Evolutionary conservation across 192 early-diverging fungal species (phyloP).

Genomic region (Kappamyces sp.): DNA sequence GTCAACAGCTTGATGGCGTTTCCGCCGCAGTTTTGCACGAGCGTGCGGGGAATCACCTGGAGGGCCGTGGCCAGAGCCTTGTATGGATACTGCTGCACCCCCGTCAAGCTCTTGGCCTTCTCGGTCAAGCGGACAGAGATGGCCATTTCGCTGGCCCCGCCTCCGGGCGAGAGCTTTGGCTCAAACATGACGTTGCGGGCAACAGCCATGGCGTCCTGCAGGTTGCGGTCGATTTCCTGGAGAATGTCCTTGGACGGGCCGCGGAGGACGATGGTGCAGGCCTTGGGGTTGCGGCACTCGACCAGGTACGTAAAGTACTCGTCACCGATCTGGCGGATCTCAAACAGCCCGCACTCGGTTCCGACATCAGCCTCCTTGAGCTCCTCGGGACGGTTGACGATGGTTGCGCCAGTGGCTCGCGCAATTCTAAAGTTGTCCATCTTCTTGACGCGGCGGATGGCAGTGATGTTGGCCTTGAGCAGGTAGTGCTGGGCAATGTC

Average conservation of each 20-base stretch:
- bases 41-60: constrained; percentile 96
- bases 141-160: constrained; percentile 98
- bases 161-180: constrained; percentile 88
- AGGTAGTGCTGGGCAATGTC: constrained; percentile 98
- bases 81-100: constrained; percentile 96
- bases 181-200: constrained; percentile 97
- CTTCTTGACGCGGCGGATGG: constrained; percentile 95
- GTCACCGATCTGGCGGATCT: constrained; percentile 96
- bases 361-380: constrained; percentile 95
- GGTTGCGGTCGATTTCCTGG: constrained; percentile 96
- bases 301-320: constrained; percentile 98
- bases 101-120: constrained; percentile 82
- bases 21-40: constrained; percentile 98
- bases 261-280: constrained; percentile 94
- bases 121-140: constrained; percentile 81
- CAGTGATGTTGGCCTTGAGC: constrained; percentile 95
- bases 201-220: constrained; percentile 98
- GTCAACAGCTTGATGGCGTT: constrained; percentile 97
- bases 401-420: constrained; percentile 92
- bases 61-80: constrained; percentile 88
- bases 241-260: constrained; percentile 97
- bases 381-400: constrained; percentile 95
- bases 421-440: constrained; percentile 99
- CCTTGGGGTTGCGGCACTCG: constrained; percentile 93
- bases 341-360: constrained; percentile 87